Evolutionary conservation across 1,284 basidiomycete genomes (phyloP).

Genomic region (Puccinia polysora): DNA sequence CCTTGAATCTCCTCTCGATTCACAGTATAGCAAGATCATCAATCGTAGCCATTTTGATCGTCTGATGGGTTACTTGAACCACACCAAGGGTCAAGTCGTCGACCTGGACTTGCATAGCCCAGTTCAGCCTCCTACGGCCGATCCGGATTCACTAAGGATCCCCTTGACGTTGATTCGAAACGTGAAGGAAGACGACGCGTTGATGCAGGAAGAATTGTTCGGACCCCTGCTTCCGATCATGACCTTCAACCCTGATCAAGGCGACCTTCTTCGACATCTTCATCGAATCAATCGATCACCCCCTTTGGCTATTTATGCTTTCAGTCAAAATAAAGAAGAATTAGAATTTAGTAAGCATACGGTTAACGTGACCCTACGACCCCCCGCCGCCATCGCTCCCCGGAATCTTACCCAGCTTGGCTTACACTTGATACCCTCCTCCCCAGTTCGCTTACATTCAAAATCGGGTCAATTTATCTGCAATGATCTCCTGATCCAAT

Average conservation of each 20-base stretch:
- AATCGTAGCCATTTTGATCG: constrained; percentile 53
- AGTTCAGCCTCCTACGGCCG: constrained; percentile 45
- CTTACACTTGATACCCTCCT: background rate
- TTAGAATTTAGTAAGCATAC: constrained; percentile 47
- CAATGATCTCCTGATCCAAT: constrained; percentile 52
- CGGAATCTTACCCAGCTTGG: background rate
- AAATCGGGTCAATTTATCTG: constrained; percentile 45
- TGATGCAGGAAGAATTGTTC: constrained; percentile 55
- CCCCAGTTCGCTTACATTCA: constrained; percentile 1
- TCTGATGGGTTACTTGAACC: constrained; percentile 49
- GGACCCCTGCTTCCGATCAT: constrained; percentile 54
- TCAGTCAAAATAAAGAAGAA: constrained; percentile 49
- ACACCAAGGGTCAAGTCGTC: constrained; percentile 53
- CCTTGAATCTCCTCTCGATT: constrained; percentile 44
- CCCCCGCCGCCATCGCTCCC: too few relatives aligned
- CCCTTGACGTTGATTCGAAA: constrained; percentile 52
- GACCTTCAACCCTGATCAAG: constrained; percentile 16
- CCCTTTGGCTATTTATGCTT: constrained; percentile 54
- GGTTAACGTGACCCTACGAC: too few relatives aligned
- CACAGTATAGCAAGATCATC: constrained; percentile 51
- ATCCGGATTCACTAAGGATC: constrained; percentile 46
- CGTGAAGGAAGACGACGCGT: constrained; percentile 50
- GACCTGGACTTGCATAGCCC: constrained; percentile 48
- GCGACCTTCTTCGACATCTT: constrained; percentile 47
- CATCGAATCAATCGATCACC: constrained; percentile 53